Conservation (phyloP, 2,329 filamentous ascomycete species). For the Diaporthe caulivora region DNA sequence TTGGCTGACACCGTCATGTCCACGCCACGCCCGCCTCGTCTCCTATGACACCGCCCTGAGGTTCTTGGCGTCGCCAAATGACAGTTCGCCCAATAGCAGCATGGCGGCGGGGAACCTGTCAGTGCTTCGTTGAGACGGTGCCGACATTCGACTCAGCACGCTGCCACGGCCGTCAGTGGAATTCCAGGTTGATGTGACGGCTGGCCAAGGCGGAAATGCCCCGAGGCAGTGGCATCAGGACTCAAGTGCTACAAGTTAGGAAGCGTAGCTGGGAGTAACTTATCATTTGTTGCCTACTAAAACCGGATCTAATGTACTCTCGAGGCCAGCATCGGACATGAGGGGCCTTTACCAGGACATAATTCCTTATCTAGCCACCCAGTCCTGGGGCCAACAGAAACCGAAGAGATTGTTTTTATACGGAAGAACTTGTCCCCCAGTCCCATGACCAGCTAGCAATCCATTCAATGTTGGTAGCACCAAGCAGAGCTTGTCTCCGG, state of each 20-base stretch:
- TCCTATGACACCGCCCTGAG: too few relatives aligned
- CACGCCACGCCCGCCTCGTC: neutral
- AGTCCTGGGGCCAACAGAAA: too few relatives aligned
- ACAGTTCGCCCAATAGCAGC: too few relatives aligned
- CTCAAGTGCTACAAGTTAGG: too few relatives aligned
- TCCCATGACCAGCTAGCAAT: neutral
- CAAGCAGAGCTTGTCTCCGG: neutral
- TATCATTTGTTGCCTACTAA: neutral
- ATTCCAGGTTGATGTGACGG: neutral
- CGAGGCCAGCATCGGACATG: neutral
- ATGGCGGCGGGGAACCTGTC: too few relatives aligned
- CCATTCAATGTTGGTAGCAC: too few relatives aligned
- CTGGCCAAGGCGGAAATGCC: neutral
- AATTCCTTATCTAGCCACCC: neutral
- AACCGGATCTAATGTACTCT: neutral
- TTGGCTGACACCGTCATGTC: slow-evolving; percentile 10
- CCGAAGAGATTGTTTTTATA: too few relatives aligned
- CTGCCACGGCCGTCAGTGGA: neutral
- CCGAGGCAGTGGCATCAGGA: neutral
- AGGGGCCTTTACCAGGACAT: too few relatives aligned
- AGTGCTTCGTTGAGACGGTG: too few relatives aligned
- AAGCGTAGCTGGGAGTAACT: neutral
- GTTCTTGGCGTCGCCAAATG: too few relatives aligned
- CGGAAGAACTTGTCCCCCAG: too few relatives aligned
- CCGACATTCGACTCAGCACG: too few relatives aligned